These are phyloP conservation scores for Trichoderma reesei DNA, from an alignment of 495 filamentous ascomycete species.

Conservation along the genomic window DNA sequence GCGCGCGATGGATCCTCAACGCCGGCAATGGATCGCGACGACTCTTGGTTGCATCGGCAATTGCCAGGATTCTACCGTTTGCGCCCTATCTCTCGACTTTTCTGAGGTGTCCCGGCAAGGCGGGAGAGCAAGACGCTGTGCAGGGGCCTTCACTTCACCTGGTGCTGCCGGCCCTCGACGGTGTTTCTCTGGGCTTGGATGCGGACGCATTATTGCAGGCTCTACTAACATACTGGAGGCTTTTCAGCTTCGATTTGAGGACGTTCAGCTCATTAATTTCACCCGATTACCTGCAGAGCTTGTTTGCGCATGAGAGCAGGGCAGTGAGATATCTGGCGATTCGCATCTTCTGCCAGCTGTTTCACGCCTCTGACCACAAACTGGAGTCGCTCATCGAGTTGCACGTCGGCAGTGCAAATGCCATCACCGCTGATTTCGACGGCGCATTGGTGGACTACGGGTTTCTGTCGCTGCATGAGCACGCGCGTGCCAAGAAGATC, in stretches of 20 bases:
- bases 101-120: slow-evolving; percentile 34
- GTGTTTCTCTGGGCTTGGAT: slow-evolving; percentile 14
- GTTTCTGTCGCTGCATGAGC: slow-evolving; percentile 76
- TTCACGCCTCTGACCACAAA: slow-evolving; percentile 71
- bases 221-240: slow-evolving; percentile 63
- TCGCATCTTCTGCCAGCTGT: slow-evolving; percentile 64
- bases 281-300: slow-evolving; percentile 53
- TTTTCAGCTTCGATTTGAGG: slow-evolving; percentile 62
- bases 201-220: slow-evolving; percentile 26
- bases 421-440: slow-evolving; percentile 64
- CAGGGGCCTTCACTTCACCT: neutral
- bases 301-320: slow-evolving; percentile 51
- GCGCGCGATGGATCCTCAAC: slow-evolving; percentile 58
- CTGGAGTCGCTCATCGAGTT: slow-evolving; percentile 57
- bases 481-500: slow-evolving; percentile 33
- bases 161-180: neutral
- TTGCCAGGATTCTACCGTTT: slow-evolving; percentile 71
- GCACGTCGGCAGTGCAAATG: slow-evolving; percentile 48
- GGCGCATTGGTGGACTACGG: slow-evolving; percentile 69
- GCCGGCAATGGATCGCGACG: slow-evolving; percentile 27
- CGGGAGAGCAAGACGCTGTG: neutral
- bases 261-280: slow-evolving; percentile 52
- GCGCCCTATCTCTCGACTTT: slow-evolving; percentile 59
- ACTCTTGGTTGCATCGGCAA: slow-evolving; percentile 52
- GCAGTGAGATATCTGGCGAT: slow-evolving; percentile 71